Evolutionary conservation across 176 grass and related monocot species (phyloP).

Genomic region (Sorghum bicolor): DNA sequence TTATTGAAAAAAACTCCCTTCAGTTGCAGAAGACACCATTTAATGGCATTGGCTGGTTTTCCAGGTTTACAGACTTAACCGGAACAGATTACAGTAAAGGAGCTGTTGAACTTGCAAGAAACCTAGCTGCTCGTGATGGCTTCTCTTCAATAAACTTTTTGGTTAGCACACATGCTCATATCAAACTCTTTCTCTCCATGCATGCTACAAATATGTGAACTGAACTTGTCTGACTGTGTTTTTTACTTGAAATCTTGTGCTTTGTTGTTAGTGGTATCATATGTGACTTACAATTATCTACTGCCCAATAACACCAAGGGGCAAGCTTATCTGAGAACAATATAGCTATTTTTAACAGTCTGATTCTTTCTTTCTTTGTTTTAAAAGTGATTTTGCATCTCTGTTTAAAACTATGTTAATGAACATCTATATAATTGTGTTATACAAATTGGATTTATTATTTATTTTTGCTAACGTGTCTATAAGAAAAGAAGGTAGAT

Average conservation of each 20-base stretch:
- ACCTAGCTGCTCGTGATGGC: conserved; percentile 67
- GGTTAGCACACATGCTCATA: conserved; percentile 48
- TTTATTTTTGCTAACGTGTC: neutral
- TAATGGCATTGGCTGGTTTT: conserved; percentile 5
- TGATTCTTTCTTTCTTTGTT: neutral
- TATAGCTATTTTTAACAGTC: conserved; percentile 12
- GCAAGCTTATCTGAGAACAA: neutral
- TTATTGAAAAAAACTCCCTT: neutral
- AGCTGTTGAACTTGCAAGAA: conserved; percentile 85
- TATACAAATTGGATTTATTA: neutral
- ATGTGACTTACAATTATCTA: neutral
- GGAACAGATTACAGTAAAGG: conserved; percentile 98
- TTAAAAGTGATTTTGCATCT: neutral
- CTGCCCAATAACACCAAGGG: neutral
- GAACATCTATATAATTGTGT: neutral
- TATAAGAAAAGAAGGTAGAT: neutral
- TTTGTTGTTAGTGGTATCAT: conserved; percentile 11
- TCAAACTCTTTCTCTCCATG: neutral
- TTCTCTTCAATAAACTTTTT: conserved; percentile 74
- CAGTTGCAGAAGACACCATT: neutral
- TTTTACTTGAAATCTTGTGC: neutral
- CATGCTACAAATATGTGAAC: neutral
- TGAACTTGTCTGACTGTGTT: neutral
- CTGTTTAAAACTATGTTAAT: neutral
- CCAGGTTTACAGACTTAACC: conserved; percentile 85